phyloP scores from a whole-genome alignment of 2,329 filamentous ascomycete species.

The Camillea tinctor region DNA sequence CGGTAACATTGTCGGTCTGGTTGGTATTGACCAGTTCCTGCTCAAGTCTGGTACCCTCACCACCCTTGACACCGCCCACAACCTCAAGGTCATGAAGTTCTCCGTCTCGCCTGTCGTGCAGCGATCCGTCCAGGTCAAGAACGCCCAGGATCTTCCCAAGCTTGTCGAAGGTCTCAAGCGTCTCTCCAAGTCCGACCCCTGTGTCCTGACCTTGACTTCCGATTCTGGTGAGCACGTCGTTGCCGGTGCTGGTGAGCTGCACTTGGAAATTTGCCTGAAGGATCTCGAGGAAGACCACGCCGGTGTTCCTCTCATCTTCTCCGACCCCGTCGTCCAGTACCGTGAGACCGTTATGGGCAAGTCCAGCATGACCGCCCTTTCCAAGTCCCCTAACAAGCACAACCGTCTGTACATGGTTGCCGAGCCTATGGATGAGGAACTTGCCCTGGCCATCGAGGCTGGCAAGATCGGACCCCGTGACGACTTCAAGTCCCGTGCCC shows the following conservation, averaged over 20 bases:
- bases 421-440: constrained; percentile 87
- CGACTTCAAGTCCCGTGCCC: constrained; percentile 98
- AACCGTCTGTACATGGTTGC: constrained; percentile 99
- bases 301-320: constrained; percentile 95
- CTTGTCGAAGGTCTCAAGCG: constrained; percentile 99
- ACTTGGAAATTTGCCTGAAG: constrained; percentile 99
- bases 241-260: constrained; percentile 97
- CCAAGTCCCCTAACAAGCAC: constrained; percentile 99
- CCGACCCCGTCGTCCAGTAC: constrained; percentile 97
- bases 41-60: constrained; percentile 99
- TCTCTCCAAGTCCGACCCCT: constrained; percentile 99
- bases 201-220: constrained; percentile 85
- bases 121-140: constrained; percentile 99
- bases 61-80: constrained; percentile 96
- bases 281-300: constrained; percentile 99
- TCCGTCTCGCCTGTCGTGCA: constrained; percentile 98
- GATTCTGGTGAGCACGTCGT: constrained; percentile 98
- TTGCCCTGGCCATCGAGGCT: constrained; percentile 82
- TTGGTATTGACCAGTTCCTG: constrained; percentile 99
- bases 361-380: constrained; percentile 94
- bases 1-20: constrained; percentile 99
- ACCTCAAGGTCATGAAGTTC: constrained; percentile 99
- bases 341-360: constrained; percentile 86
- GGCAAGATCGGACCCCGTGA: constrained; percentile 95
- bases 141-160: constrained; percentile 99